phyloP scores from a whole-genome alignment of 768 basidiomycete species.

The Boletus patriciae region DNA sequence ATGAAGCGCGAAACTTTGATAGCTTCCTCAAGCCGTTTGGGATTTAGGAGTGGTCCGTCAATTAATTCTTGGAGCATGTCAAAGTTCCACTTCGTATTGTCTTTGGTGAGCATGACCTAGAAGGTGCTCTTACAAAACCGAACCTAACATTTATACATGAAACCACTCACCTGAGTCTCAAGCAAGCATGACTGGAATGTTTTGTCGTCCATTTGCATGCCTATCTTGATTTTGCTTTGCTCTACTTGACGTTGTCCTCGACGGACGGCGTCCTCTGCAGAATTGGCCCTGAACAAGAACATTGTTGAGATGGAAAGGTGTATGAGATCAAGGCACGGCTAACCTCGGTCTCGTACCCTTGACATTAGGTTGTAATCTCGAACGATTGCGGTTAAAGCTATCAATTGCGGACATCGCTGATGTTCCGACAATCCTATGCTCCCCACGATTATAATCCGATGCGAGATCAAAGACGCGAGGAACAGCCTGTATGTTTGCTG shows the following conservation, averaged over 20 bases:
- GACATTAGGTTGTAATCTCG: constrained; percentile 61
- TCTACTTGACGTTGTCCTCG: constrained; percentile 90
- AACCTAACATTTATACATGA: neutral
- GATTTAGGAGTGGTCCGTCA: constrained; percentile 89
- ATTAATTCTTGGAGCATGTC: constrained; percentile 85
- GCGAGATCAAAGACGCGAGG: constrained; percentile 85
- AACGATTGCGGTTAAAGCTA: constrained; percentile 87
- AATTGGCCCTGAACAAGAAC: constrained; percentile 57
- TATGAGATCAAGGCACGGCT: constrained; percentile 8
- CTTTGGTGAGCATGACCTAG: constrained; percentile 84
- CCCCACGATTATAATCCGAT: constrained; percentile 72
- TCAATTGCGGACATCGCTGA: constrained; percentile 86
- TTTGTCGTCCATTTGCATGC: constrained; percentile 94
- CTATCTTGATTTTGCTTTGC: constrained; percentile 83
- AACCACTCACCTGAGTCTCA: constrained; percentile 71
- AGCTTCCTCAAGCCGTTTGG: constrained; percentile 91
- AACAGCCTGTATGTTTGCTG: constrained; percentile 84
- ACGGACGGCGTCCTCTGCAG: constrained; percentile 80
- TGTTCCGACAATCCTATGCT: constrained; percentile 79
- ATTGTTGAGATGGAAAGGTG: neutral
- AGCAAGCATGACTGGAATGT: constrained; percentile 82
- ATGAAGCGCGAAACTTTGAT: constrained; percentile 88
- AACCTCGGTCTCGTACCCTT: constrained; percentile 68
- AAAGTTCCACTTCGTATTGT: constrained; percentile 90
- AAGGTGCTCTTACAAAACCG: neutral